Evolutionary conservation across 148 eudicot genomes (phyloP), one percentile per base, ranked within the genome.

Genomic region (Heliamphora exappendiculata): DNA sequence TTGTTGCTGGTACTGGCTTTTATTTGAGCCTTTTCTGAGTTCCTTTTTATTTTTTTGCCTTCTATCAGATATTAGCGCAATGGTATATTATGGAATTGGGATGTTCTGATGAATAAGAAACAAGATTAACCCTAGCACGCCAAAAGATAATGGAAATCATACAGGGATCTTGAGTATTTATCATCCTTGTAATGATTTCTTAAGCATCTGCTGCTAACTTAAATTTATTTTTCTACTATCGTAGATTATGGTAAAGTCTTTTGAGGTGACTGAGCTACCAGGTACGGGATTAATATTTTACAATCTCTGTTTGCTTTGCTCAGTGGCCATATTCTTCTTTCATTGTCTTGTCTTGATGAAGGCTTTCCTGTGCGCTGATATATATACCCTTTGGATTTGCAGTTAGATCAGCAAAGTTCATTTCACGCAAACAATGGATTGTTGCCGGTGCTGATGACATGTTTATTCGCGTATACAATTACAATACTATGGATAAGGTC

Each of bases 391-490:
- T 7, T 53, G 39, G 59, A 28, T 82, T 49, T 84, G 77, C 94
- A 92, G 97, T 92, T 72, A 89, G 98, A 78, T 91, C 96, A 2
- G 91, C 96, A 58, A 93, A 93, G 82, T 93, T 93, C 74, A 86
- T 93, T 70, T 75, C 98, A 77, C 87, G 98, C 36, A 93, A 93
- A 82, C 98, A 93, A 76, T 91, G 93, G 98, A 91, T 93, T 78
- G 98, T 93, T 84, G 97, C 94, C 76, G 98, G 98, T 57, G 95
- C 97, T 54, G 98, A 94, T 82, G 98, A 94, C 83, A 90, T 88
- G 98, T 87, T 72, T 76, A 87, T 92, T 65, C 92, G 97, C 62
- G 93, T 91, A 58, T 93, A 93, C 90, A 91, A 89, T 75, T 93
- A 91, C 83, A 88, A 91, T 71, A 91, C 98, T 1, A 93, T 91